Base-by-base conservation (phyloP, 192 early-diverging fungal species). In the Podila clonocystis region DNA sequence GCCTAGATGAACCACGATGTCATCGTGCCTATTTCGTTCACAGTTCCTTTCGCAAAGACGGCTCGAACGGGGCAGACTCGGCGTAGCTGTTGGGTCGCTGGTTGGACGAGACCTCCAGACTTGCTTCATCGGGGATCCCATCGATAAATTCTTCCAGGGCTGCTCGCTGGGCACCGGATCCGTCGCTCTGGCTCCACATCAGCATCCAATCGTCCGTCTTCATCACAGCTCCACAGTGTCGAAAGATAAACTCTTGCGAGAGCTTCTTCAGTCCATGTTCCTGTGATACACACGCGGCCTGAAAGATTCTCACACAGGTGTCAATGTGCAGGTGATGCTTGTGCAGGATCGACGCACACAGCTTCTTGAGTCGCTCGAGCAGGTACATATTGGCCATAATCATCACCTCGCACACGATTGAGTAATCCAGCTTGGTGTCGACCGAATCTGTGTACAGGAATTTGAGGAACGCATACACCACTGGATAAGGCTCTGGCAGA, bases 381-480 rank as follows among this genome's bases (percentile, higher is more conserved):
- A 87, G 73, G 62, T 91, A 91, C 64, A 87, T 83, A 59, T 90
- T 88, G 45, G 86, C 87, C 73, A 91, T 82, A 33, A 88, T 82
- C 61, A 91, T 63, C 55, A 91, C 74, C 41, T 91, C 85, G 24
- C 84, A 83, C 0, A 91, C 45, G 17, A 84, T 68, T 15, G 83
- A 65, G 62, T 78, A 83, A 5, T 82, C 62, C 55, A 79, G 75
- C 26, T 72, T 75, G 20, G 72, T 62, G 26, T 86, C 79, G 28
- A 91, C 50, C 15, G 72, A 65, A 60, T 91, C 90, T 61, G 83
- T 89, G 69, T 91, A 91, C n/a, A 91, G 82, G 58, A 86, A 91
- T 17, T 64, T 76, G 12, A 91, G 68, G 50, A 91, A 90, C 8
- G 80, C 87, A 58, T 73, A 70, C 7, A 90, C 82, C 6, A 86